These are phyloP conservation scores for Abrus precatorius DNA, from an alignment of 306 rosid species.

Conservation along the genomic window DNA sequence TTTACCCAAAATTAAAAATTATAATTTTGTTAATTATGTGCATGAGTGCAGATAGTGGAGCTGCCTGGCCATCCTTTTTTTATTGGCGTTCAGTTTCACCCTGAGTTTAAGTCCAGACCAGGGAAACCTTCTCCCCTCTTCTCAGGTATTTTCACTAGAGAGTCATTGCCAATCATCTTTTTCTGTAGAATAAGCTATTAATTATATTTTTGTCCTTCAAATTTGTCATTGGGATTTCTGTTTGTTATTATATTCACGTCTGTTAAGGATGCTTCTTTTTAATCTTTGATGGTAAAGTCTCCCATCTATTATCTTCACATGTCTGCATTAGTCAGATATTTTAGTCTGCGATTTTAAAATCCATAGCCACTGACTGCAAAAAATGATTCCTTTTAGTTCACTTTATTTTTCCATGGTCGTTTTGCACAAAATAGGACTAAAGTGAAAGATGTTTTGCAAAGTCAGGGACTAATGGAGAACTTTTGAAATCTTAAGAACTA, in stretches of 20 bases:
- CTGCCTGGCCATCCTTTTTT: constrained; percentile 83
- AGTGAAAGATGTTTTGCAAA: no score
- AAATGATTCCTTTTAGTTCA: no score
- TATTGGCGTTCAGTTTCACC: constrained; percentile 91
- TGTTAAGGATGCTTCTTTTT: no score
- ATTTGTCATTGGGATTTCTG: neutral
- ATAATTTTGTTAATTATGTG: constrained; percentile 33
- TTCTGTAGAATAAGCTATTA: neutral
- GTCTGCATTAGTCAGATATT: neutral
- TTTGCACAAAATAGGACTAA: no score
- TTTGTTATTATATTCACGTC: neutral
- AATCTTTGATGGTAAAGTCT: no score
- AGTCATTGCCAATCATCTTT: neutral
- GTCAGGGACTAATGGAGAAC: no score
- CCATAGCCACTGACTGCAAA: no score
- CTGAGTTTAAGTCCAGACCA: constrained; percentile 90
- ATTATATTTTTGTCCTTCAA: neutral
- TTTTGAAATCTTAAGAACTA: no score
- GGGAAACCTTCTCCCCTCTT: constrained; percentile 86
- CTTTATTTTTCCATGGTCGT: no score
- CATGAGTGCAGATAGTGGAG: constrained; percentile 75
- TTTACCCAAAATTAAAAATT: constrained; percentile 1
- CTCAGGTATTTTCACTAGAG: constrained; percentile 60
- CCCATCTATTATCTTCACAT: neutral
- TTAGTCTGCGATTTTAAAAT: no score